These are phyloP conservation scores for Nakazawaea ishiwadae DNA, from an alignment of 805 yeast genomes.

Conservation along the genomic window DNA sequence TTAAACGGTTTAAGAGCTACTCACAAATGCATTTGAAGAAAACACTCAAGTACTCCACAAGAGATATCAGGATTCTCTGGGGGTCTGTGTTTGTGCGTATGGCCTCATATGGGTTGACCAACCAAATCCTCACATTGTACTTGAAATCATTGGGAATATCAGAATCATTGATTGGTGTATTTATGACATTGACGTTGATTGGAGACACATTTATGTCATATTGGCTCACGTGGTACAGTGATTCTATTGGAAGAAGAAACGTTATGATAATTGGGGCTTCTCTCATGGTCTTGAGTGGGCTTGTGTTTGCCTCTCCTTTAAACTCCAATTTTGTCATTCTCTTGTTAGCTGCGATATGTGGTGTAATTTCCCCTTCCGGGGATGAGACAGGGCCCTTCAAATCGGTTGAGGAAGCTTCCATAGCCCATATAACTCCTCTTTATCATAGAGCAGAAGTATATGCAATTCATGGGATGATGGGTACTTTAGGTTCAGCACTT, in stretches of 20 bases:
- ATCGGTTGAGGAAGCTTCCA: constrained; percentile 76
- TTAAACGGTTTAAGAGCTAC: no score
- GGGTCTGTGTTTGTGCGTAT: constrained; percentile 64
- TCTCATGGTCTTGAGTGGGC: constrained; percentile 66
- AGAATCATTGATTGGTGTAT: constrained; percentile 62
- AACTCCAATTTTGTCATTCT: constrained; percentile 46
- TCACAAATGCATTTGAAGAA: constrained; percentile 31
- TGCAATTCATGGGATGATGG: constrained; percentile 68
- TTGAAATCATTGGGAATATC: constrained; percentile 49
- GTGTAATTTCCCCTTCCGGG: constrained; percentile 86
- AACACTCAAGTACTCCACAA: constrained; percentile 33
- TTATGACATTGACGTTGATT: constrained; percentile 74
- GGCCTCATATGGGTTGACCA: constrained; percentile 73
- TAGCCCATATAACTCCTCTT: constrained; percentile 72
- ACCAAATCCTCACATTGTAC: constrained; percentile 70
- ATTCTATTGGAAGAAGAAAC: constrained; percentile 57
- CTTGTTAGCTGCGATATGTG: constrained; percentile 68
- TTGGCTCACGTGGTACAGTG: constrained; percentile 73
- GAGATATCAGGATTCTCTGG: constrained; percentile 64
- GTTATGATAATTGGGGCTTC: constrained; percentile 61
- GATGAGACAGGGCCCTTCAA: constrained; percentile 91
- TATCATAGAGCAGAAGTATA: constrained; percentile 65
- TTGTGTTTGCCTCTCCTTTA: constrained; percentile 49
- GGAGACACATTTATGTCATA: constrained; percentile 78
- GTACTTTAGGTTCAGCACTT: constrained; percentile 67